phyloP scores from a whole-genome alignment of 495 filamentous ascomycete genomes.

The Tetracladium setigerum region DNA sequence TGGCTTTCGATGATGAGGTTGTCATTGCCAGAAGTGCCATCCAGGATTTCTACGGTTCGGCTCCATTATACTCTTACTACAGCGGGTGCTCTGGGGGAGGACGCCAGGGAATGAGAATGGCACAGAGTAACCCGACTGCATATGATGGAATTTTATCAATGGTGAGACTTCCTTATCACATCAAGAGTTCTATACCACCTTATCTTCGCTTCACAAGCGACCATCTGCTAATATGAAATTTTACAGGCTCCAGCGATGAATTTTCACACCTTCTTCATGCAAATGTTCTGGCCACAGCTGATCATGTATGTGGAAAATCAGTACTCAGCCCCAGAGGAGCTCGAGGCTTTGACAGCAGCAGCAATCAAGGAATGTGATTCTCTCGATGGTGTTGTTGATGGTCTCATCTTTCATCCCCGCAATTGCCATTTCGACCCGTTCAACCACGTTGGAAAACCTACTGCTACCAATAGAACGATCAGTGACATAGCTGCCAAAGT shows the following conservation, averaged over 20 bases:
- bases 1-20: slow-evolving; percentile 21
- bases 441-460: background rate
- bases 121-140: slow-evolving; percentile 30
- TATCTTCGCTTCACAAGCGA: no score
- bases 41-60: slow-evolving; percentile 26
- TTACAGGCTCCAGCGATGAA: slow-evolving; percentile 28
- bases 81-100: slow-evolving; percentile 41
- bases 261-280: slow-evolving; percentile 14
- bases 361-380: slow-evolving; percentile 30
- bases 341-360: slow-evolving; percentile 22
- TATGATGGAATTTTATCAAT: slow-evolving; percentile 33
- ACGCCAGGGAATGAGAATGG: slow-evolving; percentile 31
- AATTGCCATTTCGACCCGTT: slow-evolving; percentile 11
- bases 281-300: slow-evolving; percentile 22
- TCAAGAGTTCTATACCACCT: no score
- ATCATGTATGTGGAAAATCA: slow-evolving; percentile 22
- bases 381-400: slow-evolving; percentile 31
- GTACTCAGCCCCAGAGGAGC: slow-evolving; percentile 21
- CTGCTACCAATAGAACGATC: background rate
- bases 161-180: no score
- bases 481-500: background rate
- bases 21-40: slow-evolving; percentile 26
- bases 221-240: no score
- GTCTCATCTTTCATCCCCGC: slow-evolving; percentile 22
- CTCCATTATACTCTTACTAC: slow-evolving; percentile 33